Evolutionary conservation across 495 filamentous ascomycete species (phyloP).

Genomic region (Staphylotrichum tortipilum): DNA sequence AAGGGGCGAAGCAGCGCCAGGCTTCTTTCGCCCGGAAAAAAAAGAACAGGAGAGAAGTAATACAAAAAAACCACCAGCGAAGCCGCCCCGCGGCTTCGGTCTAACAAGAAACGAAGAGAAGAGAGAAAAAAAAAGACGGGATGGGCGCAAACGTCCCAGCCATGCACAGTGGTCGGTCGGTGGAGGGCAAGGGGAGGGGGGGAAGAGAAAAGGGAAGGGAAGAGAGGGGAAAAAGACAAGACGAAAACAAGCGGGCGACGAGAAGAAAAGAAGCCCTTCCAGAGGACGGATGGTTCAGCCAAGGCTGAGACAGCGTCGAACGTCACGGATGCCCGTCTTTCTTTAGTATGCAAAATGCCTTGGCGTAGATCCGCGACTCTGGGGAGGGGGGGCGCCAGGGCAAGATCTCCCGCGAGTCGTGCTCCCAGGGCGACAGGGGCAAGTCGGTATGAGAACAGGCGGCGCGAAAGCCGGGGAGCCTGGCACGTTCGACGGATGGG

Average conservation of each 20-base stretch:
- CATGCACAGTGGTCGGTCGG: no score
- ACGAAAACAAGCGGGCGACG: slow-evolving; percentile 9
- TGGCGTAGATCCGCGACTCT: slow-evolving; percentile 6
- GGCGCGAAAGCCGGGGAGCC: not conserved
- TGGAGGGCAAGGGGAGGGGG: not conserved
- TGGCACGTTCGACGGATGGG: no score
- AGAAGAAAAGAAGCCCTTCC: slow-evolving; percentile 27
- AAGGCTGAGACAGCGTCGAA: slow-evolving; percentile 6
- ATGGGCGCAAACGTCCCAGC: not conserved
- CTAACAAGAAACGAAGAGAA: slow-evolving; percentile 6
- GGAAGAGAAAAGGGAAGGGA: slow-evolving; percentile 6
- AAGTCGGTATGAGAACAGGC: not conserved
- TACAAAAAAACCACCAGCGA: slow-evolving; percentile 13
- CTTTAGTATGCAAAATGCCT: slow-evolving; percentile 17
- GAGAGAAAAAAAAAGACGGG: slow-evolving; percentile 6
- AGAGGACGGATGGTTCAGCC: slow-evolving; percentile 12
- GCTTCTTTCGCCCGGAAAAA: slow-evolving; percentile 1
- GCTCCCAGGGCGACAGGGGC: slow-evolving; percentile 4
- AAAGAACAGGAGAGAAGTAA: not conserved
- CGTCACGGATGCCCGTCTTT: slow-evolving; percentile 1
- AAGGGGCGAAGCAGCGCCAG: slow-evolving; percentile 7
- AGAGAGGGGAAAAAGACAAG: slow-evolving; percentile 13
- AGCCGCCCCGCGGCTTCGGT: slow-evolving; percentile 23
- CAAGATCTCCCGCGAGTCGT: slow-evolving; percentile 18
- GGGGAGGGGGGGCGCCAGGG: not conserved